phyloP scores from a whole-genome alignment of 2,329 filamentous ascomycete genomes.

The Drechslera avenae region DNA sequence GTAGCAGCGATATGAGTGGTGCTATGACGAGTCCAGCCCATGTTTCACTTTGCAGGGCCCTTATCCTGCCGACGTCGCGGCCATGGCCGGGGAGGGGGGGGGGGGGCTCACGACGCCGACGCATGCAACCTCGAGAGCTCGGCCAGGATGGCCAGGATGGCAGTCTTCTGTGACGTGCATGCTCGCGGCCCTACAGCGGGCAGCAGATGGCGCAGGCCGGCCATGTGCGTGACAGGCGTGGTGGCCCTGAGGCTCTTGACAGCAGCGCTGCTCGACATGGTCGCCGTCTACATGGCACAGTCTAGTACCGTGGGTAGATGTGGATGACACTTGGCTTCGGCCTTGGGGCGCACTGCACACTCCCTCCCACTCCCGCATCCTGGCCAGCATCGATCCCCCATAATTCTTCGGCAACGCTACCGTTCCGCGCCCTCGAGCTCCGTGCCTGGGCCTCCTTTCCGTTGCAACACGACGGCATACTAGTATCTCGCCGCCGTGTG shows the following conservation, averaged over 20 bases:
- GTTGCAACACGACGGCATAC: constrained; percentile 1
- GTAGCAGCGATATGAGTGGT: constrained; percentile 11
- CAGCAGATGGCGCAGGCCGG: constrained; percentile 3
- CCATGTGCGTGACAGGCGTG: no score
- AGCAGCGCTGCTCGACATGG: no score
- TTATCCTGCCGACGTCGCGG: constrained; percentile 9
- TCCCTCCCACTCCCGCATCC: constrained; percentile 7
- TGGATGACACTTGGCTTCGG: constrained; percentile 6
- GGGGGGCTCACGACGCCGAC: no score
- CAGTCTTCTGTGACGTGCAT: constrained; percentile 4
- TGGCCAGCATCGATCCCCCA: constrained; percentile 11
- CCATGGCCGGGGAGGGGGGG: constrained; percentile 3
- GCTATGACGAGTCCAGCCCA: constrained; percentile 12
- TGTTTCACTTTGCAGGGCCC: constrained; percentile 19
- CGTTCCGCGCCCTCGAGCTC: constrained; percentile 11
- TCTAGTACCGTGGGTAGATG: neutral
- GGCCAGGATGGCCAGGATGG: neutral
- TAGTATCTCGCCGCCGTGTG: constrained; percentile 1
- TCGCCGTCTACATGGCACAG: neutral
- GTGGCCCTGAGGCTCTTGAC: neutral
- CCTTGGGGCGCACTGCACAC: neutral
- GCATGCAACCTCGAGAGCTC: constrained; percentile 1
- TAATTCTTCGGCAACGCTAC: constrained; percentile 19
- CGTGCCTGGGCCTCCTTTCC: constrained; percentile 8
- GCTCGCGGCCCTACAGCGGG: constrained; percentile 4